Conservation (phyloP, 192 early-diverging fungal species). For the Pilaira anomala region DNA sequence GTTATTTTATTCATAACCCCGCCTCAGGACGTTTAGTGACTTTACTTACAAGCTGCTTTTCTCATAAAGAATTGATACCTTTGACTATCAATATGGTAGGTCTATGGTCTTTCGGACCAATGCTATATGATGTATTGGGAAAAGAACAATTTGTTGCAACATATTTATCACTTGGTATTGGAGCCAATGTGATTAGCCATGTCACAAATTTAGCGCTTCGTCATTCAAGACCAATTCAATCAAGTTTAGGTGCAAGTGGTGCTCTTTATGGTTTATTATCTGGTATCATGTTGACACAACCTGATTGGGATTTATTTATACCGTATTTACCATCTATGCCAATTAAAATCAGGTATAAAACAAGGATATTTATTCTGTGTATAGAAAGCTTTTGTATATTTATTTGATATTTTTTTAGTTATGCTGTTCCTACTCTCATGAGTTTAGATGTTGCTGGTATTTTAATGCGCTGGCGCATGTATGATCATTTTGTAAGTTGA, state of each 20-base stretch:
- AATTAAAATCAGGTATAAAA: conserved; percentile 29
- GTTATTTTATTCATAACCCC: conserved; percentile 76
- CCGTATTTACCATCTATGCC: conserved; percentile 60
- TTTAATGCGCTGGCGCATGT: conserved; percentile 62
- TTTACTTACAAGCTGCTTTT: conserved; percentile 74
- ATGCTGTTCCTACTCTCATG: conserved; percentile 66
- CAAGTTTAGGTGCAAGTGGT: conserved; percentile 77
- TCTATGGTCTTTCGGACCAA: conserved; percentile 60
- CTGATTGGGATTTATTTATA: conserved; percentile 52
- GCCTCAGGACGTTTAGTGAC: conserved; percentile 64
- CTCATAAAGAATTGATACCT: conserved; percentile 69
- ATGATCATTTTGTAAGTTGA: conserved; percentile 71
- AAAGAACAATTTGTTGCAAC: conserved; percentile 76
- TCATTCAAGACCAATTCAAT: conserved; percentile 36
- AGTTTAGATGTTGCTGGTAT: conserved; percentile 70
- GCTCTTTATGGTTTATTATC: conserved; percentile 73
- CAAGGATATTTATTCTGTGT: too few species aligned
- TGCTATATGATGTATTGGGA: conserved; percentile 51
- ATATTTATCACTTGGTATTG: conserved; percentile 67
- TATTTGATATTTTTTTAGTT: conserved; percentile 38
- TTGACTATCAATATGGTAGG: conserved; percentile 81
- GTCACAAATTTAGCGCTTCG: conserved; percentile 41
- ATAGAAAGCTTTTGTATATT: background rate
- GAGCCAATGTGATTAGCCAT: conserved; percentile 70
- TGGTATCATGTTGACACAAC: conserved; percentile 52